Evolutionary conservation across 2,329 filamentous ascomycete species (phyloP).

Genomic region (Simplicillium aogashimaense): DNA sequence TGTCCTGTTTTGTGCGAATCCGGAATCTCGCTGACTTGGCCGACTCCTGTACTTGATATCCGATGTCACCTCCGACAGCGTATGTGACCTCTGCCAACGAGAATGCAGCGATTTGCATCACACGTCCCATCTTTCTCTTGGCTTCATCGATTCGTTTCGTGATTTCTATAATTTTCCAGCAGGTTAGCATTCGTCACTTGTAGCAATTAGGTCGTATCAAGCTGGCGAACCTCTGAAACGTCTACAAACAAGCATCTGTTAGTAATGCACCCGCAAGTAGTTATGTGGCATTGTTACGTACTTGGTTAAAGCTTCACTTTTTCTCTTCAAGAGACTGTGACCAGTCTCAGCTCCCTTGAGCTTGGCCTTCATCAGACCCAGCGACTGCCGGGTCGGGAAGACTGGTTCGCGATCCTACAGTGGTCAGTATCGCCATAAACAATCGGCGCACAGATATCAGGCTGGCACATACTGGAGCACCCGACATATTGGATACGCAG

Average conservation of each 20-base stretch:
- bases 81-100: conserved; percentile 96
- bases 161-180: conserved; percentile 54
- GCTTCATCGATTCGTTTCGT: conserved; percentile 96
- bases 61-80: conserved; percentile 88
- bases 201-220: background rate
- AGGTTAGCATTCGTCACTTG: conserved; percentile 4
- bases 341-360: conserved; percentile 88
- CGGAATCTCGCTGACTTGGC: conserved; percentile 89
- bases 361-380: conserved; percentile 96
- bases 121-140: conserved; percentile 97
- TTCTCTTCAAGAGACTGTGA: conserved; percentile 90
- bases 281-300: conserved; percentile 30
- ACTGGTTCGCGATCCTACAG: conserved; percentile 86
- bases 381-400: conserved; percentile 93
- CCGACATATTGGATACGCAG: conserved; percentile 21
- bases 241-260: conserved; percentile 31
- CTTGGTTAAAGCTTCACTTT: conserved; percentile 98
- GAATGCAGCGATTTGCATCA: conserved; percentile 98
- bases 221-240: conserved; percentile 66
- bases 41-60: conserved; percentile 95
- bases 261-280: background rate
- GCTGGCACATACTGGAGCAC: conserved; percentile 23
- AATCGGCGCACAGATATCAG: too few relatives aligned
- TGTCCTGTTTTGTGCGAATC: conserved; percentile 91
- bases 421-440: too few relatives aligned